These are phyloP conservation scores for Trichoderma breve DNA, from an alignment of 2,329 filamentous ascomycete species.

Conservation along the genomic window DNA sequence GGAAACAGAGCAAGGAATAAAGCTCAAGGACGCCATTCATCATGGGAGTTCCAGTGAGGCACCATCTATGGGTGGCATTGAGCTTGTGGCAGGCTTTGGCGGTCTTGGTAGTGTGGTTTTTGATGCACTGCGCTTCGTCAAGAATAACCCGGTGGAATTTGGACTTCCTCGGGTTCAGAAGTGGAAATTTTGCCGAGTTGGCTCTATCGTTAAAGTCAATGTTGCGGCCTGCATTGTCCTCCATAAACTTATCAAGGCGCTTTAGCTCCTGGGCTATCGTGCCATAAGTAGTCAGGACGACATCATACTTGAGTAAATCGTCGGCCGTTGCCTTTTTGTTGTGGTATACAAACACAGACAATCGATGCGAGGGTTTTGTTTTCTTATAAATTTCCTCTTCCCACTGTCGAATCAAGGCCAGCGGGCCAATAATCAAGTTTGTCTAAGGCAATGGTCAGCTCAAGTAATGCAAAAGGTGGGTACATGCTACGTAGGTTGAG, in stretches of 20 bases:
- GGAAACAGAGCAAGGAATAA: slow-evolving; percentile 73
- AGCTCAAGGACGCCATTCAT: slow-evolving; percentile 83
- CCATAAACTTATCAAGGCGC: slow-evolving; percentile 53
- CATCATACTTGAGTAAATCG: slow-evolving; percentile 66
- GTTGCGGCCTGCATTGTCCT: slow-evolving; percentile 44
- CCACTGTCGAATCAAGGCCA: slow-evolving; percentile 82
- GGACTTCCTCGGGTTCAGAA: slow-evolving; percentile 59
- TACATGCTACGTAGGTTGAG: too few species aligned
- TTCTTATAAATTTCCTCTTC: slow-evolving; percentile 73
- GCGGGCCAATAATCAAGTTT: slow-evolving; percentile 78
- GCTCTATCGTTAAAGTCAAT: slow-evolving; percentile 39
- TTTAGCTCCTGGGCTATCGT: slow-evolving; percentile 66
- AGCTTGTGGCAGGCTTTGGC: slow-evolving; percentile 67
- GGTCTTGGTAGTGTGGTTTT: slow-evolving; percentile 72
- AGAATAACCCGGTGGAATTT: slow-evolving; percentile 78
- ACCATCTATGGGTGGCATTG: slow-evolving; percentile 71
- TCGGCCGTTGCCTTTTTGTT: slow-evolving; percentile 60
- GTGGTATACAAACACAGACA: slow-evolving; percentile 70
- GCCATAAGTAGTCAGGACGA: slow-evolving; percentile 84
- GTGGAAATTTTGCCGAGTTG: slow-evolving; percentile 44
- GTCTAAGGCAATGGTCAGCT: slow-evolving; percentile 49
- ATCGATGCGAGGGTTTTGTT: slow-evolving; percentile 55
- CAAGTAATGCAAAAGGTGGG: not conserved
- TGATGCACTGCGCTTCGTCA: slow-evolving; percentile 82
- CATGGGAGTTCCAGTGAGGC: slow-evolving; percentile 79